These are phyloP conservation scores for Chrysochromulina parva DNA, from an alignment of 78 protist genomes.

Conservation along the genomic window DNA sequence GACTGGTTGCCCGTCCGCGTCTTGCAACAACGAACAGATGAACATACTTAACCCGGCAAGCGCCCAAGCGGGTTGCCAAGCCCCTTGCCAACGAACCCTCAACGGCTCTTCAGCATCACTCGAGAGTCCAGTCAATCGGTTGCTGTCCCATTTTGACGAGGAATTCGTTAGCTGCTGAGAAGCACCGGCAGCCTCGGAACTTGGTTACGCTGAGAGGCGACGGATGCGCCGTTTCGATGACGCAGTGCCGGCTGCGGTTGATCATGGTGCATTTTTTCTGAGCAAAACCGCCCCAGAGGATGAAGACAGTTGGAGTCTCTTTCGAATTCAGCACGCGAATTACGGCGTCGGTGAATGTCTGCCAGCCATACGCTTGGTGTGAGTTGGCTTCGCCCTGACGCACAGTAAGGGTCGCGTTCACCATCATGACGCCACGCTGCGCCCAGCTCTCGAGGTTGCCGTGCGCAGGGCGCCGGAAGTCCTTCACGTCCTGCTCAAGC, in stretches of 20 bases:
- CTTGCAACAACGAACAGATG: too few relatives aligned
- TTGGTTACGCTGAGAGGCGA: constrained; percentile 44
- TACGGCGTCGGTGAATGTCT: constrained; percentile 72
- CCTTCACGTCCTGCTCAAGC: constrained; percentile 48
- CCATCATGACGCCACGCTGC: constrained; percentile 81
- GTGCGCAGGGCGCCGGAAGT: constrained; percentile 49
- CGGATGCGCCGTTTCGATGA: constrained; percentile 62
- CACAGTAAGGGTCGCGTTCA: constrained; percentile 81
- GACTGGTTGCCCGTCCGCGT: too few relatives aligned
- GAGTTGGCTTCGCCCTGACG: constrained; percentile 55
- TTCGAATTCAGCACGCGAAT: constrained; percentile 22
- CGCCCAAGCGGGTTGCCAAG: too few relatives aligned
- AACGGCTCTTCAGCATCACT: too few relatives aligned
- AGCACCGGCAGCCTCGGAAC: background rate
- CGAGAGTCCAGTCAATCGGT: too few relatives aligned
- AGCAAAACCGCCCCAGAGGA: constrained; percentile 83
- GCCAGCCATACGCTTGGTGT: constrained; percentile 74
- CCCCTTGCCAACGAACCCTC: too few relatives aligned
- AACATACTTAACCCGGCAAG: too few relatives aligned
- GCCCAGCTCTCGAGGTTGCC: constrained; percentile 84
- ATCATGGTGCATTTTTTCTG: constrained; percentile 55
- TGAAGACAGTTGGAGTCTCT: constrained; percentile 48
- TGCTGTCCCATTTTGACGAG: too few relatives aligned
- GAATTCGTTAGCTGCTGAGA: too few relatives aligned
- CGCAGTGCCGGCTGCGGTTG: background rate